Percentiles rank a stretch among this genome's conserved stretches.
These are phyloP conservation scores for Diplodia scrobiculata DNA, from an alignment of 2,329 filamentous ascomycete genomes.

Conservation along the genomic window DNA sequence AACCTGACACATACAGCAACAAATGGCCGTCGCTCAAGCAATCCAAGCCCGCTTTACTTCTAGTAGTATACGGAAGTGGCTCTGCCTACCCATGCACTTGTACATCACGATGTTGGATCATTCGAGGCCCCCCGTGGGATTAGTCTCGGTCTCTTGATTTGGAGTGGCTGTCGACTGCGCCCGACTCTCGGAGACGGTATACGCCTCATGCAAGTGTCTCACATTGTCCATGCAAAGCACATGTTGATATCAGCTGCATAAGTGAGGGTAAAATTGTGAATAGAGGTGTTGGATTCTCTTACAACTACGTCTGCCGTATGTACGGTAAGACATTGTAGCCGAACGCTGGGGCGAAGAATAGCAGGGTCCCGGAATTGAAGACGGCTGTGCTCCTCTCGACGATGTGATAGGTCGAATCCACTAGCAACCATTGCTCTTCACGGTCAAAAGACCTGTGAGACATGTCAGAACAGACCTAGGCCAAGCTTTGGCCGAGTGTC, in stretches of 20 bases:
- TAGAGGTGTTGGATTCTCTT: background rate
- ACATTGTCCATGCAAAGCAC: background rate
- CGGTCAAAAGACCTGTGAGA: no score
- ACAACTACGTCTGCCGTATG: background rate
- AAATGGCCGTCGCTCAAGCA: background rate
- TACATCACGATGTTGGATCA: background rate
- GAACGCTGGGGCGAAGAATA: no score
- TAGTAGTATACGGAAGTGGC: background rate
- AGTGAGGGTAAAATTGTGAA: background rate
- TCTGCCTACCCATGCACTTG: background rate
- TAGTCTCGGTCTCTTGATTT: background rate
- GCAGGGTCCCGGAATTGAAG: no score
- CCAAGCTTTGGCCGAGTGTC: no score
- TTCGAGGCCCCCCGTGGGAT: background rate
- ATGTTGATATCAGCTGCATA: background rate
- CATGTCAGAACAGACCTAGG: no score
- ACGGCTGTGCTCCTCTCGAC: no score
- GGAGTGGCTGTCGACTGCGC: no score
- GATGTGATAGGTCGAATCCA: no score
- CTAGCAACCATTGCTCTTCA: no score
- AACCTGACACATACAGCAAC: background rate
- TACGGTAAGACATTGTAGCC: no score
- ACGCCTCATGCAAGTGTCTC: background rate
- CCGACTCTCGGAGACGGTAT: background rate
- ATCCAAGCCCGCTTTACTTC: background rate